Evolutionary conservation across 306 rosid genomes (phyloP).

Genomic region (Luffa acutangula): DNA sequence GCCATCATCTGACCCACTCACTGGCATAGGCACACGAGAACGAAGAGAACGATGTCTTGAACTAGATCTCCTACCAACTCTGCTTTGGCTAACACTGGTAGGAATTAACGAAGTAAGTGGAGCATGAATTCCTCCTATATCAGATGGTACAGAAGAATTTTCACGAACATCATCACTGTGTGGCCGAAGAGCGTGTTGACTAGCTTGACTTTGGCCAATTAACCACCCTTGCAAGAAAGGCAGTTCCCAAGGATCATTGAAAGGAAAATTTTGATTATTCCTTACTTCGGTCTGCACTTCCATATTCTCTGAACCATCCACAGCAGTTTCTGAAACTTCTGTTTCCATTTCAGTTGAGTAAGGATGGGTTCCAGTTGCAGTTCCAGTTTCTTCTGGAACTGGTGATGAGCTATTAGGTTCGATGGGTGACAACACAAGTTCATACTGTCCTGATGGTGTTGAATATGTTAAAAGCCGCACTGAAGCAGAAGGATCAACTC

Average conservation of each 20-base stretch:
- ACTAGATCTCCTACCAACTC: slow-evolving; percentile 54
- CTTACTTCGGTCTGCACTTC: slow-evolving; percentile 38
- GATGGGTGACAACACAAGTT: slow-evolving; percentile 55
- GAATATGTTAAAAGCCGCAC: slow-evolving; percentile 55
- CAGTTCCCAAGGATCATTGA: slow-evolving; percentile 71
- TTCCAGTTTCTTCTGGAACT: slow-evolving; percentile 24
- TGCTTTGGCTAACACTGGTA: slow-evolving; percentile 41
- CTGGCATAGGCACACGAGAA: slow-evolving; percentile 36
- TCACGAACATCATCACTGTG: slow-evolving; percentile 30
- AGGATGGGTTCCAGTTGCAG: slow-evolving; percentile 25
- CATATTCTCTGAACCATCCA: slow-evolving; percentile 23
- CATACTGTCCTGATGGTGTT: slow-evolving; percentile 61
- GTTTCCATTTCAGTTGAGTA: slow-evolving; percentile 29
- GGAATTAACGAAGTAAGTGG: slow-evolving; percentile 40
- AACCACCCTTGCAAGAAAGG: slow-evolving; percentile 95
- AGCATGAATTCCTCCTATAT: slow-evolving; percentile 25
- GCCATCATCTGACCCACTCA: slow-evolving; percentile 42
- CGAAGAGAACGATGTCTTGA: slow-evolving; percentile 45
- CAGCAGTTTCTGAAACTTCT: slow-evolving; percentile 26
- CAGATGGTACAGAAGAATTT: slow-evolving; percentile 27
- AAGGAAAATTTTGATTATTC: slow-evolving; percentile 36
- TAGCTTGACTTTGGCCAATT: slow-evolving; percentile 85
- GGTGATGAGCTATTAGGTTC: slow-evolving; percentile 37
- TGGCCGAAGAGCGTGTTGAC: slow-evolving; percentile 29
- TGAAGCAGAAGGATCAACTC: slow-evolving; percentile 54